Base-by-base conservation (phyloP, 2,329 filamentous ascomycete genomes). In the Cladosporium phlei region DNA sequence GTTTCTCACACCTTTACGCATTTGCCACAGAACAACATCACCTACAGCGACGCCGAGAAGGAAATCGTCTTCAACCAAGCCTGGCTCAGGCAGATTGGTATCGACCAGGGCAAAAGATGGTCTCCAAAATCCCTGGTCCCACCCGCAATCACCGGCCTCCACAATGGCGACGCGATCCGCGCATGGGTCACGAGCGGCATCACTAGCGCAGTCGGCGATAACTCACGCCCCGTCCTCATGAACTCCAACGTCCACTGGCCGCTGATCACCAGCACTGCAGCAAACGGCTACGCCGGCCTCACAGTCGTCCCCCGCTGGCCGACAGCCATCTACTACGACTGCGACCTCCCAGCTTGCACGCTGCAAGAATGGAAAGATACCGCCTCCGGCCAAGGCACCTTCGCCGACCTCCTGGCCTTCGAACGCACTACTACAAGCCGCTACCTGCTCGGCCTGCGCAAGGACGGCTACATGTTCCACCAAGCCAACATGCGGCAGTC, bases 271-370 rank as follows among this genome's bases (percentile, higher is more conserved):
- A 79, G 66, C 3, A 68, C 72, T 0, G 69, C 61, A 1, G 57
- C 51, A 10, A 77, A 82, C 52, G 79, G 79, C 0, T 78, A 74
- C 52, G 73, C 64, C 34, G 79, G 79, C 1, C 67, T 80, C 35
- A 71, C 71, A 46, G 69, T 82, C 35, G 74, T 79, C 57, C 77
- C 77, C 4, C 76, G 79, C 33, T 83, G 74, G 73, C 75, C 79
- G 1, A 78, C 77, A 2, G 74, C 76, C 33, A 82, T 82, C 49
- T 83, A 82, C 66, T 83, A 79, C 69, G 81, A 83, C 65, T 82
- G 79, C 60, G 73, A 80, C 57, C 71, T 71, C 12, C 69, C 76
- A 2, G 67, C 63, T 16, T 82, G 79, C 59, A 81, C 78, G 0
- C 58, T 74, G n/a, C 63, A 73, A 39, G 79, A 82, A 59, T 82